Conservation (phyloP, 495 filamentous ascomycete species). For the Daldinia concentrica region DNA sequence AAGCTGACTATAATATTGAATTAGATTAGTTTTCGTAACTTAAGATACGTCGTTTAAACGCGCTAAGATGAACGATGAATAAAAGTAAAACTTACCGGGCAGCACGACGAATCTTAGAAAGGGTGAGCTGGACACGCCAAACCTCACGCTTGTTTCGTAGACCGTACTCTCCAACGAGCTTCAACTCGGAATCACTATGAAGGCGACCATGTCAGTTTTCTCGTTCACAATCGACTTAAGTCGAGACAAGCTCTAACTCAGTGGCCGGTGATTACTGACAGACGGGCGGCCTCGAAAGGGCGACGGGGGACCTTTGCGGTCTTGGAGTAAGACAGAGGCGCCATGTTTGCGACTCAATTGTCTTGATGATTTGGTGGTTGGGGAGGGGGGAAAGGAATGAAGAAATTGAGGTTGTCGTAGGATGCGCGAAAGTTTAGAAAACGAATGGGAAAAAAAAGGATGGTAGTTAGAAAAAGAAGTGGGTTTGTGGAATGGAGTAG, state of each 20-base stretch:
- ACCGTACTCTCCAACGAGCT: slow-evolving; percentile 98
- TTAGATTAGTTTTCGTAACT: slow-evolving; percentile 21
- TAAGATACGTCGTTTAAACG: neutral
- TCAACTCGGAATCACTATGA: slow-evolving; percentile 95
- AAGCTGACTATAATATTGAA: slow-evolving; percentile 77
- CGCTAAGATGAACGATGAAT: neutral
- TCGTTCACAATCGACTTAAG: slow-evolving; percentile 84
- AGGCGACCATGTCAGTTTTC: slow-evolving; percentile 56
- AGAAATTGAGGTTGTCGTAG: slow-evolving; percentile 54
- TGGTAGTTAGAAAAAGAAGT: slow-evolving; percentile 44
- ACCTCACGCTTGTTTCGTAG: slow-evolving; percentile 99
- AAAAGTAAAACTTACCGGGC: slow-evolving; percentile 76
- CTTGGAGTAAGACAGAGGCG: slow-evolving; percentile 85
- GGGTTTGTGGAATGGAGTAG: slow-evolving; percentile 53
- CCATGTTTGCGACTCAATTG: slow-evolving; percentile 51
- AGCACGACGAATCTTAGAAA: slow-evolving; percentile 99
- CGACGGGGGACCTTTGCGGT: slow-evolving; percentile 93
- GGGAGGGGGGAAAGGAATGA: slow-evolving; percentile 34
- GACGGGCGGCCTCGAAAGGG: slow-evolving; percentile 97
- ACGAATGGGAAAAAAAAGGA: slow-evolving; percentile 42
- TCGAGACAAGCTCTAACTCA: slow-evolving; percentile 97
- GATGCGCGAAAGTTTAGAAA: slow-evolving; percentile 44
- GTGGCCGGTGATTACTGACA: slow-evolving; percentile 97
- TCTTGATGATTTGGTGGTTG: slow-evolving; percentile 32
- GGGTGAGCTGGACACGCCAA: slow-evolving; percentile 98